These are phyloP conservation scores for Colletotrichum falcatum DNA, from an alignment of 2,329 filamentous ascomycete species.

Conservation along the genomic window DNA sequence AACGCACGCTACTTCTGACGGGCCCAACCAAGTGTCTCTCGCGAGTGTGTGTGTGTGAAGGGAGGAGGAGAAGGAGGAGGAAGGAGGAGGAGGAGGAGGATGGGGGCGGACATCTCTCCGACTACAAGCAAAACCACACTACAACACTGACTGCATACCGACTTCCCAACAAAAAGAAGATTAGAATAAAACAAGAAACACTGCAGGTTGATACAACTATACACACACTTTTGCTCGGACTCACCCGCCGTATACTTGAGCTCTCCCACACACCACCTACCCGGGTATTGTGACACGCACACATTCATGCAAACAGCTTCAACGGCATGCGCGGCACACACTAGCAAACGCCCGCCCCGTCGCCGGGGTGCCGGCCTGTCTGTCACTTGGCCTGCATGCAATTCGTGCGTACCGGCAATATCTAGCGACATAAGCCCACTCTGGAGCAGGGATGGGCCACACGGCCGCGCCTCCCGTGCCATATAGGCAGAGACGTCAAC, in stretches of 20 bases:
- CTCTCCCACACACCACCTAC: background rate
- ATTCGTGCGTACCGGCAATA: background rate
- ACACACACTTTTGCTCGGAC: background rate
- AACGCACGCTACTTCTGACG: background rate
- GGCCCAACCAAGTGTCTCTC: background rate
- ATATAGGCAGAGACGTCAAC: background rate
- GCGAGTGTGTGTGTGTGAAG: background rate
- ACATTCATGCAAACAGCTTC: background rate
- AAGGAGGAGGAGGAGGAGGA: background rate
- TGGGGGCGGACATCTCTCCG: background rate
- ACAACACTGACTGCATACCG: background rate
- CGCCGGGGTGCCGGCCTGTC: background rate
- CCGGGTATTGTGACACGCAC: background rate
- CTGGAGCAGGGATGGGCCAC: background rate
- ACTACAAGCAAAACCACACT: background rate
- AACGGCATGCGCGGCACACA: background rate
- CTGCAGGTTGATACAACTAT: background rate
- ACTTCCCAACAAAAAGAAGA: conserved; percentile 8
- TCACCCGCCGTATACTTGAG: background rate
- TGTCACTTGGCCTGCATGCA: background rate
- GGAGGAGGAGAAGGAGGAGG: background rate
- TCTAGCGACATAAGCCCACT: background rate
- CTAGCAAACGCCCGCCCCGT: background rate
- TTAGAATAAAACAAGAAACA: background rate
- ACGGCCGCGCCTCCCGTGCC: background rate